Evolutionary conservation across 306 rosid species (phyloP).

Genomic region (Glycine tomentella): DNA sequence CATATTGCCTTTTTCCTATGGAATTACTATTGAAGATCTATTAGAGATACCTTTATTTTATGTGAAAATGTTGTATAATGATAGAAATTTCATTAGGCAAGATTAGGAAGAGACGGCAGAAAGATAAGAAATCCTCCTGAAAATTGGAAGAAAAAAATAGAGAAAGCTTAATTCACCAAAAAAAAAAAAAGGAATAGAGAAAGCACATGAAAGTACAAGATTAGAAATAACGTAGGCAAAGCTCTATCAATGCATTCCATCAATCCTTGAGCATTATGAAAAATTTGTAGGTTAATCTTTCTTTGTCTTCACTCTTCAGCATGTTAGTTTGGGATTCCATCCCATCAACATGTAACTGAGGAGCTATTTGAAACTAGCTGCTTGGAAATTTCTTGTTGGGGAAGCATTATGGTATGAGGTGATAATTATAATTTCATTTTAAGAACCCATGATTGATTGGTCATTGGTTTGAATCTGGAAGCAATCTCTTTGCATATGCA

Average conservation of each 20-base stretch:
- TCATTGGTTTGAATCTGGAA: too few species aligned
- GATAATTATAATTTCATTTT: too few species aligned
- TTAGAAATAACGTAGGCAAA: constrained; percentile 2
- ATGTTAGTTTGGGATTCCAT: not conserved
- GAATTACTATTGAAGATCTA: not conserved
- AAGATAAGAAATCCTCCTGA: constrained; percentile 8
- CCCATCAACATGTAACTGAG: not conserved
- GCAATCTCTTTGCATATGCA: too few species aligned
- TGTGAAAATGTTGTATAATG: not conserved
- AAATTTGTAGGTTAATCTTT: not conserved
- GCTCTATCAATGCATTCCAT: not conserved
- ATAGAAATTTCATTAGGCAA: not conserved
- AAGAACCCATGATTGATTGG: too few species aligned
- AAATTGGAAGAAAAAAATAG: not conserved
- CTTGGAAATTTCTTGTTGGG: too few species aligned
- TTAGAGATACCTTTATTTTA: not conserved
- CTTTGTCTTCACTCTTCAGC: not conserved
- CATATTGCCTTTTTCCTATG: not conserved
- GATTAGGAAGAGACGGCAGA: not conserved
- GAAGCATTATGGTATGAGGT: too few species aligned
- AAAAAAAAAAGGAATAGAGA: not conserved
- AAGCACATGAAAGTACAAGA: not conserved
- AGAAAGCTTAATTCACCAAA: not conserved
- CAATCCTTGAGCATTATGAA: not conserved
- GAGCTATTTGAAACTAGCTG: too few species aligned